A percentile compares a stretch with the other conserved stretches of the same genome.
These are phyloP conservation scores for Chaetomidium leptoderma DNA, from an alignment of 495 filamentous ascomycete genomes.

Conservation along the genomic window DNA sequence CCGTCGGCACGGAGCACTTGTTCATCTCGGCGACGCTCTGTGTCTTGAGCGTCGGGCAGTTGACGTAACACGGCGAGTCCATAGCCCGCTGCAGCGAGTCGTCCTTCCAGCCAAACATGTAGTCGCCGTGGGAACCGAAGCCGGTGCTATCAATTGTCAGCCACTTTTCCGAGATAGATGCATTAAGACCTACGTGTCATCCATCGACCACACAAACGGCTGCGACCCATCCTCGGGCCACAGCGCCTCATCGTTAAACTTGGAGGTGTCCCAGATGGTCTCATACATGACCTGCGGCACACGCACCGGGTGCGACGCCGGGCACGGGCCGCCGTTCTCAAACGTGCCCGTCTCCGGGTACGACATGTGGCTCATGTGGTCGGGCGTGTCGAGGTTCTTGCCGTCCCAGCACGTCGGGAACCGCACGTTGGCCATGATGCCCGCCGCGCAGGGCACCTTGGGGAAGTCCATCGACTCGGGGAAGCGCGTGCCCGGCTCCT, in stretches of 20 bases:
- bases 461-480: constrained; percentile 4
- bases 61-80: constrained; percentile 38
- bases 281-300: constrained; percentile 42
- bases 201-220: constrained; percentile 47
- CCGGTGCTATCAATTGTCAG: constrained; percentile 26
- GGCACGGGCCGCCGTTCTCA: constrained; percentile 32
- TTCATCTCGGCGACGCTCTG: constrained; percentile 34
- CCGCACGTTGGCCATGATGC: constrained; percentile 39
- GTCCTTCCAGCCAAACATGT: constrained; percentile 42
- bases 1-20: constrained; percentile 29
- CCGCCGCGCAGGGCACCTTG: constrained; percentile 16
- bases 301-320: constrained; percentile 32
- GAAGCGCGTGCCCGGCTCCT: background rate
- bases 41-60: constrained; percentile 37
- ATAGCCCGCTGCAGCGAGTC: constrained; percentile 37
- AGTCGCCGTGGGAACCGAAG: constrained; percentile 38
- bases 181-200: constrained; percentile 1
- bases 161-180: too few species aligned
- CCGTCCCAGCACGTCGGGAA: constrained; percentile 36
- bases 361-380: constrained; percentile 40
- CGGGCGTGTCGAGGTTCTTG: constrained; percentile 33
- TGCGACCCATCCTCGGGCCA: constrained; percentile 43
- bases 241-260: constrained; percentile 33
- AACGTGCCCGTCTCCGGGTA: constrained; percentile 36
- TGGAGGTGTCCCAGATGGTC: constrained; percentile 39